Conservation (phyloP, 2,329 filamentous ascomycete genomes). For the Colletotrichum sp. region DNA sequence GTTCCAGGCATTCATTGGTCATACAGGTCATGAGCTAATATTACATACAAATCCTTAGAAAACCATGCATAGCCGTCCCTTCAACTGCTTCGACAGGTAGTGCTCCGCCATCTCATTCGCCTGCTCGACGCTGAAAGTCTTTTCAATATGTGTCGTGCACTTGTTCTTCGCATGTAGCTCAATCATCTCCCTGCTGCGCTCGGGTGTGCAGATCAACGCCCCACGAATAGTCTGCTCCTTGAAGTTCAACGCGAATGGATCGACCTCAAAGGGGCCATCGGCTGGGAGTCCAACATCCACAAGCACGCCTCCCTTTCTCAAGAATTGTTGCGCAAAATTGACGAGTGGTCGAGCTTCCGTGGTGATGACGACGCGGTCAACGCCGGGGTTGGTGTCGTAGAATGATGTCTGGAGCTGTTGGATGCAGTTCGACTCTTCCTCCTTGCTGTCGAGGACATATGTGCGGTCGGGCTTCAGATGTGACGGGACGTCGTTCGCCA, state of each 20-base stretch:
- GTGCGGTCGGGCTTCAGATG: slow-evolving; percentile 18
- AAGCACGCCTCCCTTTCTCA: slow-evolving; percentile 21
- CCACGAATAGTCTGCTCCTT: slow-evolving; percentile 24
- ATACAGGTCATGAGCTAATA: neutral
- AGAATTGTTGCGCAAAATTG: slow-evolving; percentile 20
- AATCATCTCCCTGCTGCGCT: slow-evolving; percentile 22
- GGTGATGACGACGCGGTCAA: slow-evolving; percentile 25
- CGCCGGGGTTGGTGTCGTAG: slow-evolving; percentile 22
- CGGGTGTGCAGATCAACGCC: slow-evolving; percentile 21
- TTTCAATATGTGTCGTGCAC: slow-evolving; percentile 20
- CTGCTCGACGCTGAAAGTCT: slow-evolving; percentile 18
- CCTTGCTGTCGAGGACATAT: slow-evolving; percentile 14
- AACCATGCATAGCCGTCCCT: slow-evolving; percentile 22
- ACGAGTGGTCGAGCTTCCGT: slow-evolving; percentile 13
- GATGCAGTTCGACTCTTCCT: neutral
- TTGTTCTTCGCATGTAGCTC: slow-evolving; percentile 20
- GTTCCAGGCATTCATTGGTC: neutral
- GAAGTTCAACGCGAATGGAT: slow-evolving; percentile 23
- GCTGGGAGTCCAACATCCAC: slow-evolving; percentile 20
- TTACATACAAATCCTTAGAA: slow-evolving; percentile 4
- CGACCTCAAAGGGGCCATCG: slow-evolving; percentile 22
- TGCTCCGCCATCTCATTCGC: slow-evolving; percentile 22
- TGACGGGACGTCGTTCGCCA: slow-evolving; percentile 13
- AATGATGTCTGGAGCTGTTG: slow-evolving; percentile 15
- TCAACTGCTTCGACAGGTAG: slow-evolving; percentile 19